Percentiles rank a stretch among this genome's conserved stretches.
phyloP scores from a whole-genome alignment of 371 early-diverging fungal species.

The Chytridiales sp. region DNA sequence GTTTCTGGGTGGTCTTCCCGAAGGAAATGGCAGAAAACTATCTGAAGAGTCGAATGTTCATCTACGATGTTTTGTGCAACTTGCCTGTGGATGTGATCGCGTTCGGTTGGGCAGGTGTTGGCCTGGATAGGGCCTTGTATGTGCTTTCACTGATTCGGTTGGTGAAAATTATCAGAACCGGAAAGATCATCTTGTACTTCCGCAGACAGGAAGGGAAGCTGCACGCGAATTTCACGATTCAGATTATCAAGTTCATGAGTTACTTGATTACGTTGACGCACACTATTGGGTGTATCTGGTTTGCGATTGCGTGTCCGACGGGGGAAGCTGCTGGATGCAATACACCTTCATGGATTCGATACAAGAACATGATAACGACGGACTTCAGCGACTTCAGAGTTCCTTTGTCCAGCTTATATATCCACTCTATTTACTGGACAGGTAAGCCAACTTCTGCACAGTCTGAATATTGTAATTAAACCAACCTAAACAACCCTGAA shows the following conservation, averaged over 20 bases:
- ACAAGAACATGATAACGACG: neutral
- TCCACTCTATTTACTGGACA: conserved; percentile 19
- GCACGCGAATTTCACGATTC: conserved; percentile 40
- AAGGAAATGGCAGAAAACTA: conserved; percentile 52
- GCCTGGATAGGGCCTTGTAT: conserved; percentile 17
- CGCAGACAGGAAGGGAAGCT: conserved; percentile 42
- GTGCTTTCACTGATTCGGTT: conserved; percentile 37
- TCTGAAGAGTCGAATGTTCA: conserved; percentile 34
- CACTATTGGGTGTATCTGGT: conserved; percentile 46
- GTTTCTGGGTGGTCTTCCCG: conserved; percentile 53
- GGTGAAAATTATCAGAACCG: conserved; percentile 41
- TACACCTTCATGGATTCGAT: conserved; percentile 25
- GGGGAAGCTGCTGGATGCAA: conserved; percentile 17
- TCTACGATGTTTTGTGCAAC: conserved; percentile 42
- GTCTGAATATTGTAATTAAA: conserved; percentile 42
- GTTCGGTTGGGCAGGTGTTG: conserved; percentile 30
- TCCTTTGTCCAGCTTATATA: conserved; percentile 19
- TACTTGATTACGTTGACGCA: conserved; percentile 42
- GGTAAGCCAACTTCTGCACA: conserved; percentile 13
- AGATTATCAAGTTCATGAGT: conserved; percentile 46
- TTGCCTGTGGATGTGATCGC: conserved; percentile 47
- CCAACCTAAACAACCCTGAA: too few relatives aligned
- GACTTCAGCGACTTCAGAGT: too few relatives aligned
- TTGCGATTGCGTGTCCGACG: conserved; percentile 40
- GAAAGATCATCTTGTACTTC: conserved; percentile 38